Base-by-base conservation (phyloP, 306 rosid species). In the Casuarina glauca region DNA sequence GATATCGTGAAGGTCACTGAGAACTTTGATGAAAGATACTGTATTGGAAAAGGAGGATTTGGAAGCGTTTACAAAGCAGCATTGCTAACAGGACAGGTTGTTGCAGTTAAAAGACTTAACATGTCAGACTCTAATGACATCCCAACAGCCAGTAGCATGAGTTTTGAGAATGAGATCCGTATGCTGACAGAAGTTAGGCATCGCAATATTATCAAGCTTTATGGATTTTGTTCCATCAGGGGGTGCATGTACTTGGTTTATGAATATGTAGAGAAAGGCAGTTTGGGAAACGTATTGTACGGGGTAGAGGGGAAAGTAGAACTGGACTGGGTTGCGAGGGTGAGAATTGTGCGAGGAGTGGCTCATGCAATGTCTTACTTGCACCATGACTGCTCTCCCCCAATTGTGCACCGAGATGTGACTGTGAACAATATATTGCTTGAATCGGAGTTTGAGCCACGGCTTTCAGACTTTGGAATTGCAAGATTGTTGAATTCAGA, bases 41-140 rank as follows among this genome's bases (percentile, higher is more conserved):
- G 90, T 89, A 82, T 91, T 44, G 97, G 93, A 73, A 87, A 82
- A 74, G 94, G 94, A 80, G 97, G 97, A 69, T 87, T 82, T 63
- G 97, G 94, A 76, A 90, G 82, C 15, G 97, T 91, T 32, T 91
- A 86, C 71, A 87, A 72, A 73, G 97, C 89, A 3, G 79, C 46
- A 50, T 52, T 91, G 50, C 35, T 60, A 19, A 80, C 90, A 17
- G 86, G 89, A 52, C 78, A 58, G 55, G 63, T 85, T 52, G 87
- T 90, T 73, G 97, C 94, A 16, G 91, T 91, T 1, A 91, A 91
- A 74, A 81, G 74, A 45, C 82, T 91, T 45, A 85, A 88, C 5
- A 62, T 84, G 50, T 45, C 78, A 5, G 82, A 87, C 39, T 81
- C 88, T 8, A 76, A 44, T 72, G 91, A 86, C 55, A 81, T 92